Percentiles rank a stretch among this genome's conserved stretches.
Evolutionary conservation across 139 green algal genomes (phyloP).

Genomic region (Chlorella vulgaris): DNA sequence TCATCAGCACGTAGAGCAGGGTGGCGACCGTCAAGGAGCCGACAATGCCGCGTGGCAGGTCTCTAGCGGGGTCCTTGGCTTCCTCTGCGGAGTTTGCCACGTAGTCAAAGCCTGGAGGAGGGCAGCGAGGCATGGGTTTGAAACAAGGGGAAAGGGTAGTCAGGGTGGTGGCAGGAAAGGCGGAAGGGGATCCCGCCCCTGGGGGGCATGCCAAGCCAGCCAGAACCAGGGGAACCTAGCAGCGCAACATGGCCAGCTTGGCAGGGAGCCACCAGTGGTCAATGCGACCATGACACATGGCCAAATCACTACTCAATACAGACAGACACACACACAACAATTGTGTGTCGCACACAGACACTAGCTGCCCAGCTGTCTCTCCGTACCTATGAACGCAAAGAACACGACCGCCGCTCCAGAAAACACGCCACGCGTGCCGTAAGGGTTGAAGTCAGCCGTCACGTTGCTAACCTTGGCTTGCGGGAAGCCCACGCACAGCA

Average conservation of each 20-base stretch:
- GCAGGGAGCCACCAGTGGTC: too few species aligned
- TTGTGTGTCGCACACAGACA: too few species aligned
- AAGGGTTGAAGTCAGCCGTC: slow-evolving; percentile 49
- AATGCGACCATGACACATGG: too few species aligned
- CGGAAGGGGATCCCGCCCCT: too few species aligned
- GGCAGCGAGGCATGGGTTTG: neutral
- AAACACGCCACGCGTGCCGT: slow-evolving; percentile 59
- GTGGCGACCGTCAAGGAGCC: slow-evolving; percentile 66
- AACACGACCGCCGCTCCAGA: slow-evolving; percentile 62
- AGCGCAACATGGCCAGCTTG: too few species aligned
- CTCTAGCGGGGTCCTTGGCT: slow-evolving; percentile 57
- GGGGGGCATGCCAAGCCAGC: too few species aligned
- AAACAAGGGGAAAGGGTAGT: neutral
- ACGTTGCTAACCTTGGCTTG: slow-evolving; percentile 54
- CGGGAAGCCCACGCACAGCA: slow-evolving; percentile 56
- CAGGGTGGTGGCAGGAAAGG: neutral
- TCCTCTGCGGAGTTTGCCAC: slow-evolving; percentile 77
- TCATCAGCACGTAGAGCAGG: slow-evolving; percentile 68
- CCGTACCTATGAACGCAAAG: slow-evolving; percentile 42
- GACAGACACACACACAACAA: too few species aligned
- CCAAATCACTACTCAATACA: too few species aligned
- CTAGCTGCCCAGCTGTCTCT: neutral
- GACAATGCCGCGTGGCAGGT: slow-evolving; percentile 79
- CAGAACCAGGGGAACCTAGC: too few species aligned
- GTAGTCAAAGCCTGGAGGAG: slow-evolving; percentile 44